Conservation (phyloP, 169 alveolate genomes). For the Plasmodium chabaudi region DNA sequence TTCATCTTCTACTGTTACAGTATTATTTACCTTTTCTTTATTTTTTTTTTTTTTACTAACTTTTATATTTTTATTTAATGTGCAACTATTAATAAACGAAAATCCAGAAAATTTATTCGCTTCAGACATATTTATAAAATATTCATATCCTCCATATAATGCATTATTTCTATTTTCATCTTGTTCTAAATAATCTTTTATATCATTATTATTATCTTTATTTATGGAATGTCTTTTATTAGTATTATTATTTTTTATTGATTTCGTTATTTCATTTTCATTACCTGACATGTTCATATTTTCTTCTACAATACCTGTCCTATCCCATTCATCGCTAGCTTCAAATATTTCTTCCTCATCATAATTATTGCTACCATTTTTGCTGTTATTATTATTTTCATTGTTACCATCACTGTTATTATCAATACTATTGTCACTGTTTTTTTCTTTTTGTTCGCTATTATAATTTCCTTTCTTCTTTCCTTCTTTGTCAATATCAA, state of each 20-base stretch:
- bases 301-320: neutral
- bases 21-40: constrained; percentile 10
- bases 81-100: constrained; percentile 26
- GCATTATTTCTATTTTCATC: neutral
- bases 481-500: constrained; percentile 7
- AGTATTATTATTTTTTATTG: neutral
- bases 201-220: neutral
- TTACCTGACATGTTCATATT: neutral
- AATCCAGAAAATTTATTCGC: constrained; percentile 33
- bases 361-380: neutral
- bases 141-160: neutral
- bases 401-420: neutral
- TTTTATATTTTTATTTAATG: constrained; percentile 11
- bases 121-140: constrained; percentile 13
- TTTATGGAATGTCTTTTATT: neutral
- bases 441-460: too few species aligned
- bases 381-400: neutral
- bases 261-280: neutral
- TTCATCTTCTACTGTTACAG: constrained; percentile 11
- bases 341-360: constrained; percentile 1
- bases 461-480: neutral
- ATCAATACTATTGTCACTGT: too few species aligned
- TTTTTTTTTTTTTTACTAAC: constrained; percentile 19
- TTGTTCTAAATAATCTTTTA: neutral
- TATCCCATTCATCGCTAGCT: neutral